Evolutionary conservation across 2,329 filamentous ascomycete species (phyloP).

Genomic region (Alternaria panax): DNA sequence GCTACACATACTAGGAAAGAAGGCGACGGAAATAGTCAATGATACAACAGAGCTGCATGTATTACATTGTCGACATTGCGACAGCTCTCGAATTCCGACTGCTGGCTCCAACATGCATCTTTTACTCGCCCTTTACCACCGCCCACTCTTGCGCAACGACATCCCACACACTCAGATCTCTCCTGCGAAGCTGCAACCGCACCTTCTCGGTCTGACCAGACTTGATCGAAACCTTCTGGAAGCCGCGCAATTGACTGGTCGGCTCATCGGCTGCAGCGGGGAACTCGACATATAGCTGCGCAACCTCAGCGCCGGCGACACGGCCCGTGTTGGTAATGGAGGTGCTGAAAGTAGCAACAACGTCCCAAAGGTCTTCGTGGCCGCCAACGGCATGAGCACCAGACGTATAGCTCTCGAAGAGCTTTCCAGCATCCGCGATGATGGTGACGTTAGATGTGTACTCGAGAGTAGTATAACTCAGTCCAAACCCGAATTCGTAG

Average conservation of each 20-base stretch:
- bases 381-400: not conserved
- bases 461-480: not conserved
- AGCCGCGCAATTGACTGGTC: not conserved
- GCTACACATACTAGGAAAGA: conserved; percentile 1
- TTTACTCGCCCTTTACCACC: not conserved
- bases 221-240: not conserved
- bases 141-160: not conserved
- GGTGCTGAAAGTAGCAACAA: not conserved
- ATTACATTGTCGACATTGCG: too few relatives aligned
- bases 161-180: not conserved
- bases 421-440: not conserved
- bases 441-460: not conserved
- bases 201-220: not conserved
- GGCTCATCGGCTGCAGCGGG: not conserved
- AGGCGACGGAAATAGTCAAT: not conserved
- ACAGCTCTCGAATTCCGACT: not conserved
- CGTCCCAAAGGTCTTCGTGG: not conserved
- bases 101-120: not conserved
- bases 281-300: not conserved
- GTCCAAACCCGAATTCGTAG: not conserved
- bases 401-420: not conserved
- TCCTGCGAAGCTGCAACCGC: not conserved
- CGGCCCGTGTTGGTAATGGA: not conserved
- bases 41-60: not conserved
- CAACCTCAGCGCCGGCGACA: not conserved